phyloP scores from a whole-genome alignment of 2,329 filamentous ascomycete genomes.

The Aphanocladium album region DNA sequence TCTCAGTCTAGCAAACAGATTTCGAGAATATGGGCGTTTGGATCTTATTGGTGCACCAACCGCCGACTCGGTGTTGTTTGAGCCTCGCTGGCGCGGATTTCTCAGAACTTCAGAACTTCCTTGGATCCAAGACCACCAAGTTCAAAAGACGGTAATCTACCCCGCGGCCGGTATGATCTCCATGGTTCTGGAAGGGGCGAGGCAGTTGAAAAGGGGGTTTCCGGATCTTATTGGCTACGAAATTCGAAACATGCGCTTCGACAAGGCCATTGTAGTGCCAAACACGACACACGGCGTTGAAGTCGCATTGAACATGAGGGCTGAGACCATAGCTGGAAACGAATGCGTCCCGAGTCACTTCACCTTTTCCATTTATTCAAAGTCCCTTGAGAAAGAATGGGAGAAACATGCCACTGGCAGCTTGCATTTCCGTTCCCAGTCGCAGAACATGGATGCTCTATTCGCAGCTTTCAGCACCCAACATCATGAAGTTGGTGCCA shows the following conservation, averaged over 20 bases:
- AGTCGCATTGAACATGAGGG: constrained; percentile 41
- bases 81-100: constrained; percentile 46
- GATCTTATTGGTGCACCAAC: constrained; percentile 47
- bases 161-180: constrained; percentile 46
- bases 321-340: constrained; percentile 9
- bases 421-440: constrained; percentile 25
- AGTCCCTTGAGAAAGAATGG: constrained; percentile 35
- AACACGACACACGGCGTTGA: constrained; percentile 43
- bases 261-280: constrained; percentile 48
- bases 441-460: constrained; percentile 15
- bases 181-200: constrained; percentile 45
- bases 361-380: constrained; percentile 44
- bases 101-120: constrained; percentile 44
- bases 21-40: constrained; percentile 40
- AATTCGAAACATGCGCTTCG: constrained; percentile 41
- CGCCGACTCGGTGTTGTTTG: constrained; percentile 38
- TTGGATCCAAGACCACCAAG: constrained; percentile 48
- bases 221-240: constrained; percentile 33
- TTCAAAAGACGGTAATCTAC: constrained; percentile 46
- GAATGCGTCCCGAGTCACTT: constrained; percentile 18
- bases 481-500: constrained; percentile 21
- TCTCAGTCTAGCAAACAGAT: constrained; percentile 37
- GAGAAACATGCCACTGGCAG: constrained; percentile 37
- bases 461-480: constrained; percentile 20
- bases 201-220: constrained; percentile 30